Conservation (phyloP, 1,284 basidiomycete genomes). For the Bjerkandera adusta region DNA sequence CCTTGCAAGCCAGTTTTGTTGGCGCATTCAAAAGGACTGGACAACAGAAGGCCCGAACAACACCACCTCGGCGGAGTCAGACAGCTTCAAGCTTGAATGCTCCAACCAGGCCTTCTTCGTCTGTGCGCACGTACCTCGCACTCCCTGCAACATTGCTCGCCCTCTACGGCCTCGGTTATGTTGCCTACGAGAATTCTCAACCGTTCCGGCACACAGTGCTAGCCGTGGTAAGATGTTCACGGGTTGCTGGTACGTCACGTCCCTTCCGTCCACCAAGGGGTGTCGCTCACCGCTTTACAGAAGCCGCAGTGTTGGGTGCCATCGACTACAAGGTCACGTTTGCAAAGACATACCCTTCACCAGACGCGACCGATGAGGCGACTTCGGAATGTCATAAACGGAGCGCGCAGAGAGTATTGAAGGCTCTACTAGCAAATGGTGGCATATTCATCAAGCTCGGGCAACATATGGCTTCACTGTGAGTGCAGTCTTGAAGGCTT, state of each 20-base stretch:
- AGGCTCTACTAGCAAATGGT: slow-evolving; percentile 85
- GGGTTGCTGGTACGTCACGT: slow-evolving; percentile 52
- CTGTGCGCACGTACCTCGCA: slow-evolving; percentile 22
- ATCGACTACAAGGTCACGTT: slow-evolving; percentile 88
- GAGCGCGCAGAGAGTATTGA: slow-evolving; percentile 75
- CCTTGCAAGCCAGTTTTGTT: neutral
- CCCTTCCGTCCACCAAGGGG: too few relatives aligned
- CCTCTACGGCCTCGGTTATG: slow-evolving; percentile 37
- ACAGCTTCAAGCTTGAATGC: neutral
- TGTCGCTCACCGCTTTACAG: slow-evolving; percentile 30
- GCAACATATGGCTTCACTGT: slow-evolving; percentile 82
- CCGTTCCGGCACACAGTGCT: slow-evolving; percentile 63
- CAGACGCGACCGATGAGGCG: slow-evolving; percentile 53
- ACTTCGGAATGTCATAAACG: slow-evolving; percentile 80
- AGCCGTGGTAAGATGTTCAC: slow-evolving; percentile 72
- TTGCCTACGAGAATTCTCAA: slow-evolving; percentile 58
- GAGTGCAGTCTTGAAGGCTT: slow-evolving; percentile 25
- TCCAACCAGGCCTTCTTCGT: too few relatives aligned
- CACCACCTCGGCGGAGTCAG: slow-evolving; percentile 3
- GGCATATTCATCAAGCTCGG: slow-evolving; percentile 93
- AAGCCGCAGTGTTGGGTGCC: slow-evolving; percentile 61
- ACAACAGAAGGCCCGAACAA: neutral
- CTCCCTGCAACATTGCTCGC: slow-evolving; percentile 23
- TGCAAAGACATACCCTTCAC: slow-evolving; percentile 52
- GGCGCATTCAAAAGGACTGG: neutral